Base-by-base conservation (phyloP, 306 rosid genomes). In the Abrus precatorius region DNA sequence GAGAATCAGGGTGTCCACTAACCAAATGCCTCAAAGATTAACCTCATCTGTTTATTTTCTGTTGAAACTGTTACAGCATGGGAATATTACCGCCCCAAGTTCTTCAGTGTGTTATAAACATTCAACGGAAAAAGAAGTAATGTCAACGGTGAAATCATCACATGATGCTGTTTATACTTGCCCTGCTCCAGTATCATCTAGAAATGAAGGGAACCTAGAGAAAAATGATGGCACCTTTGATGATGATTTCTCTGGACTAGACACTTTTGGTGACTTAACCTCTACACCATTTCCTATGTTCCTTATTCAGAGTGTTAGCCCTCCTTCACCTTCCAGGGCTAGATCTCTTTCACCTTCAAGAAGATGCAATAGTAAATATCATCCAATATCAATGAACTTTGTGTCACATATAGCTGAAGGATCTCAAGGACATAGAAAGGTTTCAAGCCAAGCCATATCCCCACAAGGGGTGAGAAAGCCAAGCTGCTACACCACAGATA, bases 381-480 rank as follows among this genome's bases (percentile, higher is more conserved):
- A 27, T 61, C 50, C 52, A 4, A 3, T 8, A 38, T 56, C 76
- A 71, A 7, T 9, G 56, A 76, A 69, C 57, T 20, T 1, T 48
- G 30, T 33, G 30, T 44, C 53, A 55, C 67, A 43, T 12, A 76
- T 54, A 72, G 55, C 33, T n/a, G 10, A 29, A 3, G 64, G 6
- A 2, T 57, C 64, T 29, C 64, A 9, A 57, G 64, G 36, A 57
- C n/a, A 57, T 9, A 4, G 11, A 7, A 2, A 55, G 33, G 61
- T 33, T n/a, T 52, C 1, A n/a, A 1, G 28, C 28, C 27, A 47
- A 64, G 72, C 59, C 44, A 41, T 29, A 36, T 32, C 69, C 27
- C 43, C 5, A 59, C 20, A 69, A 69, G 75, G 83, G 89, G 92
- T 87, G 73, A 85, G 85, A 69, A 55, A 71, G 34, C 48, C 29